These are phyloP conservation scores for Cetradonia linearis DNA, from an alignment of 495 filamentous ascomycete genomes.

Conservation along the genomic window DNA sequence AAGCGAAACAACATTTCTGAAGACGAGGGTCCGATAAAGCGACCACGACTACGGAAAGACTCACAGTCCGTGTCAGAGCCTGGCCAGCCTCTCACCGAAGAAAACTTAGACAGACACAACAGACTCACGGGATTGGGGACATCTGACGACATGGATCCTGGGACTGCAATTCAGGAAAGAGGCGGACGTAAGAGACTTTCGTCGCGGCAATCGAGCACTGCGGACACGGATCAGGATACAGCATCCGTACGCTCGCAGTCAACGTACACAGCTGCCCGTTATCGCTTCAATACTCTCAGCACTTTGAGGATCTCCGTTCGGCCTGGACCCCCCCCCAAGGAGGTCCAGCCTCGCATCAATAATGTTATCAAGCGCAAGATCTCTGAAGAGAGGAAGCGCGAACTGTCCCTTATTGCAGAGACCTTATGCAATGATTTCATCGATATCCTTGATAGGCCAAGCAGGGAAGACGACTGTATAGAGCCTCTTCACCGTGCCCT, in stretches of 20 bases:
- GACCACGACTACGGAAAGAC: not conserved
- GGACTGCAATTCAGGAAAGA: not conserved
- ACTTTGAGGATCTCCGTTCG: not conserved
- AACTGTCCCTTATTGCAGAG: not conserved
- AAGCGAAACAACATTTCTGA: not conserved
- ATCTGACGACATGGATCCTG: not conserved
- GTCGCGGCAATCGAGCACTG: not conserved
- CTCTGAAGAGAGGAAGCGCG: not conserved
- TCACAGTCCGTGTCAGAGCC: not conserved
- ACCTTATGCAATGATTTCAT: slow-evolving; percentile 9
- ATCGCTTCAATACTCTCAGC: not conserved
- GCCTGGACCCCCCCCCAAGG: not conserved
- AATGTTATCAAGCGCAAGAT: not conserved
- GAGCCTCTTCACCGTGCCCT: slow-evolving; percentile 12
- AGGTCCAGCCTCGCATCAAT: not conserved
- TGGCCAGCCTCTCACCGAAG: not conserved
- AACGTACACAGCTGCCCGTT: not conserved
- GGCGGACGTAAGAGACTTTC: not conserved
- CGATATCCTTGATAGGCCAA: not conserved
- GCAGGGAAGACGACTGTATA: slow-evolving; percentile 15
- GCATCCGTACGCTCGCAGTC: not conserved
- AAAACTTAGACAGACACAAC: not conserved
- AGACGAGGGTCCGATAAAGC: not conserved
- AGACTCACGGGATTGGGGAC: not conserved
- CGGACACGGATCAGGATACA: not conserved